Base-by-base conservation (phyloP, 352 stramenopile species). In the Pythium rishiriense region DNA sequence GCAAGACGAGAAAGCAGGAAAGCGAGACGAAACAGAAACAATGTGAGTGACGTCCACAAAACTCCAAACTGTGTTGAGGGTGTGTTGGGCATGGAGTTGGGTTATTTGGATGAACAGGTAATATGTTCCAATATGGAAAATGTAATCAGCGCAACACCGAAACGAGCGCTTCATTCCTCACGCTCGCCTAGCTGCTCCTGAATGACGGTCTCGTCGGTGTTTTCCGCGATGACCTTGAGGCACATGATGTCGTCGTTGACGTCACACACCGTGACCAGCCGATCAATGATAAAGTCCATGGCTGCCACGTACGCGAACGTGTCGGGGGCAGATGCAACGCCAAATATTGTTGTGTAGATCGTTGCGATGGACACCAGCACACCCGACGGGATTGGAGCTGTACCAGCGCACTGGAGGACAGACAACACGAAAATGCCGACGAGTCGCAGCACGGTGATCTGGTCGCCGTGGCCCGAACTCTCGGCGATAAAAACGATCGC, bases 211-310 rank as follows among this genome's bases (percentile, higher is more conserved):
- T 90, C 79, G 46, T 92, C 79, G 11, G 83, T 90, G 68, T 82
- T 90, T 45, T 90, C 81, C 7, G 83, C 79, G 51, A 92, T 87
- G 28, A 89, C 72, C 53, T 90, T 89, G 29, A 92, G 76, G 28
- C 76, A 79, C 77, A 92, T 88, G 62, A 89, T 84, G 64, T 92
- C 85, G 54, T 90, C 85, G 58, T 91, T 90, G 14, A 92, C 79
- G 55, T 94, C 87, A 64, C 83, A 88, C 46, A 91, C 73, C 1
- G 83, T 84, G 12, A 68, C 66, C 17, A 94, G 58, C 28, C 85
- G 85, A 26, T 92, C 83, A 12, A 83, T 68, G 29, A 92, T 68
- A 56, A 90, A 89, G 56, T 92, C 80, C 69, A 91, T 80, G 11
- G 83, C 78, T 19, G 85, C 58, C 42, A 88, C 83, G 8, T 87